These are phyloP conservation scores for Suillus brevipes DNA, from an alignment of 768 basidiomycete genomes.

Conservation along the genomic window DNA sequence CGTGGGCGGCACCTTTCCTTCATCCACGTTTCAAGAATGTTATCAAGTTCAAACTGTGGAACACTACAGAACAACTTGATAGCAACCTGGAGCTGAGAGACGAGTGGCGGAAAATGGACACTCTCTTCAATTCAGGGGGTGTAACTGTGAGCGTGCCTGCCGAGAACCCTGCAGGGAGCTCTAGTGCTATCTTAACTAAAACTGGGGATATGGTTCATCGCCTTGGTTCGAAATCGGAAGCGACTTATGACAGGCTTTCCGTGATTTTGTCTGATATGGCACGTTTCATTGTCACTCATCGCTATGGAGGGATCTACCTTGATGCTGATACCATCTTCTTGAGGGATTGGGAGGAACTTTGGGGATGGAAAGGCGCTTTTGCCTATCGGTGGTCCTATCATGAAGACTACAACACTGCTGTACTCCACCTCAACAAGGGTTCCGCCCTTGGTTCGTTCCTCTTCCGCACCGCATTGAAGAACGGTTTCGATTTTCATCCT, in stretches of 20 bases:
- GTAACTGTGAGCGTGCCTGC: constrained; percentile 62
- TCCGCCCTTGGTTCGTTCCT: constrained; percentile 88
- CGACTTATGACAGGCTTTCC: constrained; percentile 75
- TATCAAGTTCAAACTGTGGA: constrained; percentile 93
- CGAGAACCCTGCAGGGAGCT: constrained; percentile 20
- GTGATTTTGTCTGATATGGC: constrained; percentile 96
- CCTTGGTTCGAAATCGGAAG: constrained; percentile 56
- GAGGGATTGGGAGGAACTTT: constrained; percentile 95
- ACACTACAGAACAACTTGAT: constrained; percentile 94
- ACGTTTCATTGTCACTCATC: constrained; percentile 91
- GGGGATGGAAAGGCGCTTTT: constrained; percentile 94
- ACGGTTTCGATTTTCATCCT: constrained; percentile 92
- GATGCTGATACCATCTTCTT: constrained; percentile 93
- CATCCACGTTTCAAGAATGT: constrained; percentile 86
- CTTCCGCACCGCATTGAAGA: constrained; percentile 89
- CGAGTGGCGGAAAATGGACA: constrained; percentile 78
- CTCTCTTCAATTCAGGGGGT: constrained; percentile 87
- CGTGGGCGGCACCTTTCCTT: constrained; percentile 92
- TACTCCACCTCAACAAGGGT: constrained; percentile 84
- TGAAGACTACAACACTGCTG: constrained; percentile 92
- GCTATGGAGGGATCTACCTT: constrained; percentile 92
- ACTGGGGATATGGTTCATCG: constrained; percentile 36
- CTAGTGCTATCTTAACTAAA: constrained; percentile 21
- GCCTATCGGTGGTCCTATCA: constrained; percentile 94
- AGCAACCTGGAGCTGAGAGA: constrained; percentile 82